phyloP scores from a whole-genome alignment of 306 rosid genomes.

The Mucuna pruriens region DNA sequence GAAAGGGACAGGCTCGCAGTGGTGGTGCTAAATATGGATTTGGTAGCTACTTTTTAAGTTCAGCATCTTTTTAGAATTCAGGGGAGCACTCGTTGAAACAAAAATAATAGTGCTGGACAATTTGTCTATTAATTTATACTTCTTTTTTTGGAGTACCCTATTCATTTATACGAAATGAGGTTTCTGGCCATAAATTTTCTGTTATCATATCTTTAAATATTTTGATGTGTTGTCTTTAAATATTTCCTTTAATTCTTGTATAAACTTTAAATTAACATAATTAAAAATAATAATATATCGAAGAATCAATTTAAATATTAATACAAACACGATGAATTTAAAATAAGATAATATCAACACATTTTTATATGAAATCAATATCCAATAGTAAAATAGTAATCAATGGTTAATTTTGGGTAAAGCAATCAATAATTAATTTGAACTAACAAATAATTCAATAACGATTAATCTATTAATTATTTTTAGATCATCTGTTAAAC shows the following conservation, averaged over 20 bases:
- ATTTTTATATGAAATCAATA: neutral
- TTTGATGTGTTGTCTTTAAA: neutral
- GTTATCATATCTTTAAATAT: neutral
- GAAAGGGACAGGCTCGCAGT: constrained; percentile 22
- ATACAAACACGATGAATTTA: neutral
- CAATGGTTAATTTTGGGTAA: neutral
- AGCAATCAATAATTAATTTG: neutral
- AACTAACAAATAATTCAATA: neutral
- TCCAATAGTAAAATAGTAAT: neutral
- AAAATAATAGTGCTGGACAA: neutral
- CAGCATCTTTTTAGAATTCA: constrained; percentile 1
- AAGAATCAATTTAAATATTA: neutral
- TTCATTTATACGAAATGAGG: neutral
- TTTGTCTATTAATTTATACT: neutral
- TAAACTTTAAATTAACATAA: neutral
- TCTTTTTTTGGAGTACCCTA: too few species aligned
- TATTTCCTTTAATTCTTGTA: neutral
- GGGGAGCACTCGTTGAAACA: neutral
- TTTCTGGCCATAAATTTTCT: neutral
- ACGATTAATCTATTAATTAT: neutral
- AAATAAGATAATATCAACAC: neutral
- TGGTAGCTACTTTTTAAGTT: constrained; percentile 25
- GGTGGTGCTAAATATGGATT: constrained; percentile 11
- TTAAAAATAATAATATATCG: neutral
- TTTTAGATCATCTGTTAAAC: neutral